phyloP scores from a whole-genome alignment of 345 rosid species.

The Cardamine occulta region DNA sequence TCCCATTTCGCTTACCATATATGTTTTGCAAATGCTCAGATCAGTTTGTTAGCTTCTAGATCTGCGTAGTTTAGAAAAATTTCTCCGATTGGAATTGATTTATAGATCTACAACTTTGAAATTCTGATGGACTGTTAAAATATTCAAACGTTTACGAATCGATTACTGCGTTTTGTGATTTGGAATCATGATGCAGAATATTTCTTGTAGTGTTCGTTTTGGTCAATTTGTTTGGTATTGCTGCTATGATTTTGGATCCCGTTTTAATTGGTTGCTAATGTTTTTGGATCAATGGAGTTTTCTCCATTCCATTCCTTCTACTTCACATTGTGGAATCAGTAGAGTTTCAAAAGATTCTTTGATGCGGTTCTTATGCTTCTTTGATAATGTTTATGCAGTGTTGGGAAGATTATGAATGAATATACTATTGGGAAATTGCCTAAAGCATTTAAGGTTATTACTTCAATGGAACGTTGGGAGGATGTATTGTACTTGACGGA shows the following conservation, averaged over 20 bases:
- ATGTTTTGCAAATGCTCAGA: constrained; percentile 31
- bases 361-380: neutral
- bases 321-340: neutral
- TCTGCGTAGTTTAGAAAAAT: constrained; percentile 40
- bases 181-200: neutral
- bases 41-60: constrained; percentile 53
- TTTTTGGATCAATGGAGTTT: constrained; percentile 57
- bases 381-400: constrained; percentile 48
- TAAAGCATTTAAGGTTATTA: constrained; percentile 77
- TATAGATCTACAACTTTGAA: constrained; percentile 16
- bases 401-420: constrained; percentile 73
- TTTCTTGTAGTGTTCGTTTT: constrained; percentile 5
- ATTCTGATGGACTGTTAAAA: neutral
- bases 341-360: no score
- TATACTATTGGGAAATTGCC: constrained; percentile 91
- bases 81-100: neutral
- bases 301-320: constrained; percentile 48
- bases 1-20: constrained; percentile 3
- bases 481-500: constrained; percentile 83
- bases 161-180: no score
- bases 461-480: constrained; percentile 82
- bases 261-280: constrained; percentile 2
- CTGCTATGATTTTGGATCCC: neutral
- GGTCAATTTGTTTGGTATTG: neutral
- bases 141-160: neutral